Evolutionary conservation across 164 flowering plant species (phyloP).

Genomic region (Houttuynia cordata): DNA sequence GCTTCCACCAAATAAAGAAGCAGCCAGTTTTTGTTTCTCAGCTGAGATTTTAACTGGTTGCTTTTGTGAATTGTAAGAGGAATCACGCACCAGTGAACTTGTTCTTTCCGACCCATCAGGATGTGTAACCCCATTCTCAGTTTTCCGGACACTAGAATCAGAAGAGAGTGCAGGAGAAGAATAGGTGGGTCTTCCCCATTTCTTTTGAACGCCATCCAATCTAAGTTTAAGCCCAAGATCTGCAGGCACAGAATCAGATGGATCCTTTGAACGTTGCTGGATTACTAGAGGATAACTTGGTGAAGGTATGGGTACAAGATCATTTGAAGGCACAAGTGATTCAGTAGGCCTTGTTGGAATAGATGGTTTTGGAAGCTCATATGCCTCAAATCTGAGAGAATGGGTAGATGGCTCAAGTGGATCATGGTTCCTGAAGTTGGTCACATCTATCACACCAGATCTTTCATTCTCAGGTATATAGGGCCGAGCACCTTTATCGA

Average conservation of each 20-base stretch:
- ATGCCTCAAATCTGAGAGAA: constrained; percentile 88
- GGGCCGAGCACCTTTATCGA: constrained; percentile 79
- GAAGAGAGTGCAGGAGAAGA: constrained; percentile 44
- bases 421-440: constrained; percentile 39
- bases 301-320: constrained; percentile 56
- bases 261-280: constrained; percentile 19
- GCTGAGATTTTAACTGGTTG: constrained; percentile 48
- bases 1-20: constrained; percentile 82
- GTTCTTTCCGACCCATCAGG: constrained; percentile 19
- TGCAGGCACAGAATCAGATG: constrained; percentile 33
- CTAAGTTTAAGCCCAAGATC: constrained; percentile 48
- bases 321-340: constrained; percentile 32
- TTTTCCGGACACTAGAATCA: constrained; percentile 25
- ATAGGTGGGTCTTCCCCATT: constrained; percentile 84
- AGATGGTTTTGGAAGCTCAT: constrained; percentile 76
- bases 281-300: constrained; percentile 38
- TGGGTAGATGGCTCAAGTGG: constrained; percentile 53
- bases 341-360: constrained; percentile 25
- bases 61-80: constrained; percentile 37
- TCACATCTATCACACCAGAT: constrained; percentile 34
- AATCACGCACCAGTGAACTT: constrained; percentile 32
- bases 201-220: constrained; percentile 93
- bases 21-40: constrained; percentile 93
- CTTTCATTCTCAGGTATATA: constrained; percentile 77
- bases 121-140: constrained; percentile 41